Base-by-base conservation (phyloP, 176 grass and related monocot genomes). In the Paspalum notatum region DNA sequence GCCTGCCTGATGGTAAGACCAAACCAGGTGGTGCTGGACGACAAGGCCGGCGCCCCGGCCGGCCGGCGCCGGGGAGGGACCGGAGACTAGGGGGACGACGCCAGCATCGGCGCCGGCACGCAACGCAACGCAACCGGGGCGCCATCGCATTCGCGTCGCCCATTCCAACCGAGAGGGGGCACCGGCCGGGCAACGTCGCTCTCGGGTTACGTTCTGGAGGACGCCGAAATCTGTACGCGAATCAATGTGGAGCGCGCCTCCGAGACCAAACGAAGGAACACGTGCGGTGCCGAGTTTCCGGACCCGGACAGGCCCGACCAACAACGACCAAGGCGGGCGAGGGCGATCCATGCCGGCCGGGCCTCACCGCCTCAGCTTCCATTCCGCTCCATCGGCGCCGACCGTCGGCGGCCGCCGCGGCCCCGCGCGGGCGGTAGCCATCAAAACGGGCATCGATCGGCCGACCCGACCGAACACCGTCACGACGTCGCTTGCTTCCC, bases 401-500 rank as follows among this genome's bases (percentile, higher is more conserved):
- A 62, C 12, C 32, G 27, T 6, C 6, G 26, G 8, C 64, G 39
- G 40, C 38, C 20, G 64, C 18, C 39, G 38, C 62, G 17, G 63
- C 9, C 17, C 57, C 27, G 21, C 22, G 15, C 25, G 58, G 58
- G 13, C 15, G 7, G 61, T 60, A 26, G 13, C 61, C 61, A 7
- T 64, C 61, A 11, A 38, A 32, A 1, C 32, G 32, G 32, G 32
- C 32, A 32, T 2, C 32, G 32, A 16, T 8, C 12, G 61, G 22
- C 56, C 9, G 62, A 10, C 65, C 40, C 41, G 65, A 68, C 65
- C 65, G 41, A 68, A 20, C 66, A 47, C 62, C 62, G 37, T 65
- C 62, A 18, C 62, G 15, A 16, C 42, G 11, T 42, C 24, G 55
- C 55, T n/a, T 24, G 55, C 41, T 44, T 20, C 40, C 18, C 16